Conservation (phyloP, 1,139 yeast genomes). For the Saccharomyces hybrid region DNA sequence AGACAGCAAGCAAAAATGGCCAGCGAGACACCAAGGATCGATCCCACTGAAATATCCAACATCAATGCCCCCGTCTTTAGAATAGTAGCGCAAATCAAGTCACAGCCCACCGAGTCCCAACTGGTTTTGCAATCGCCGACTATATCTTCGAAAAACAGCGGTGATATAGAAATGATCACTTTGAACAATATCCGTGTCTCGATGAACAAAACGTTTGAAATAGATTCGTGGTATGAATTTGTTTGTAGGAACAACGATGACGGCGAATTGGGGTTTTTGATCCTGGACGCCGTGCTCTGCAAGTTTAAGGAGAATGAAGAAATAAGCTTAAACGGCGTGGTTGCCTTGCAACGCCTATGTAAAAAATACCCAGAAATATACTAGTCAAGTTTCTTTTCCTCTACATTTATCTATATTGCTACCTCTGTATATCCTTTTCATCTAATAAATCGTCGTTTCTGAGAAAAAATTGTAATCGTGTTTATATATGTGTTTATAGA, state of each 20-base stretch:
- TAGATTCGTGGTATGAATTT: slow-evolving; percentile 30
- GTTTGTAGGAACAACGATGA: slow-evolving; percentile 30
- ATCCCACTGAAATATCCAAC: slow-evolving; percentile 25
- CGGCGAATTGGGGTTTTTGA: slow-evolving; percentile 30
- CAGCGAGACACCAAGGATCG: slow-evolving; percentile 31
- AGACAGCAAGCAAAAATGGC: slow-evolving; percentile 18
- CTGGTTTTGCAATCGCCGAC: slow-evolving; percentile 26
- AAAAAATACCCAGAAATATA: slow-evolving; percentile 29
- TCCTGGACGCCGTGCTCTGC: slow-evolving; percentile 29
- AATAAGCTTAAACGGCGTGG: slow-evolving; percentile 28
- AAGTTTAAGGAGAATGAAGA: slow-evolving; percentile 23
- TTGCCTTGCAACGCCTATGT: slow-evolving; percentile 26
- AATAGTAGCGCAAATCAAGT: slow-evolving; percentile 28
- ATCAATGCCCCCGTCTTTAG: slow-evolving; percentile 26
- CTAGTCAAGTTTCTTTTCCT: slow-evolving; percentile 3
- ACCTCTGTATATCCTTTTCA: background rate
- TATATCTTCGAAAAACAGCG: slow-evolving; percentile 6
- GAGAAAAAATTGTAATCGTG: background rate
- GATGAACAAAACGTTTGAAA: slow-evolving; percentile 21
- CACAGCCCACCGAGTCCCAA: slow-evolving; percentile 27
- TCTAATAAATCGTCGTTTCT: background rate
- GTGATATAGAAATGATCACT: slow-evolving; percentile 25
- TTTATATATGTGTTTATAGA: slow-evolving; percentile 2
- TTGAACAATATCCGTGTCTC: slow-evolving; percentile 25
- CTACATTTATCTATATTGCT: background rate